Evolutionary conservation across 768 basidiomycete genomes (phyloP).

Genomic region (Candolleomyces eurysporus): DNA sequence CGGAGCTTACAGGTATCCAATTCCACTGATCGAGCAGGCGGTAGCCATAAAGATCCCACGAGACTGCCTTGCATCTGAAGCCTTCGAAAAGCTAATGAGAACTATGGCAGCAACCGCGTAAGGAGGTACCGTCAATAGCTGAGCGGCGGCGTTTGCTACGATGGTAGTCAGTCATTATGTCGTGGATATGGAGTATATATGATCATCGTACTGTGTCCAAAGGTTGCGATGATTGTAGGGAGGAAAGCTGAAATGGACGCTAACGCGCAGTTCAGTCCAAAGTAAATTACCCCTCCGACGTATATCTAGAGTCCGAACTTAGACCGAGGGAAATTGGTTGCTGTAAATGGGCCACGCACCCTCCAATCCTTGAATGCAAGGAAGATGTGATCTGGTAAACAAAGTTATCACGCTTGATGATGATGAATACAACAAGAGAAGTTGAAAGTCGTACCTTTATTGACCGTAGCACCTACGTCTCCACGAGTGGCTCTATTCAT

Average conservation of each 20-base stretch:
- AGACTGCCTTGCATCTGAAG: slow-evolving; percentile 65
- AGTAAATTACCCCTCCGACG: slow-evolving; percentile 69
- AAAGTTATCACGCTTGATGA: neutral
- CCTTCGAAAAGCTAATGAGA: slow-evolving; percentile 55
- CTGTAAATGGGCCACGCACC: slow-evolving; percentile 29
- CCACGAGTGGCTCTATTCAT: slow-evolving; percentile 66
- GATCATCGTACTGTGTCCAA: slow-evolving; percentile 60
- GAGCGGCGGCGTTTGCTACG: slow-evolving; percentile 61
- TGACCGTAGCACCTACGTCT: slow-evolving; percentile 62
- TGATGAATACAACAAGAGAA: neutral
- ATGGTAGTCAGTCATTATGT: slow-evolving; percentile 7
- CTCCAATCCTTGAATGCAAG: slow-evolving; percentile 74
- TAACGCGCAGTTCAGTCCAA: slow-evolving; percentile 72
- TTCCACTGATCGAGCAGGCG: slow-evolving; percentile 43
- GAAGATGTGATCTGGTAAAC: slow-evolving; percentile 50
- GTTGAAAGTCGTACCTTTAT: slow-evolving; percentile 44
- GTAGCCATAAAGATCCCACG: slow-evolving; percentile 50
- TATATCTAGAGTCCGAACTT: slow-evolving; percentile 47
- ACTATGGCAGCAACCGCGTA: slow-evolving; percentile 70
- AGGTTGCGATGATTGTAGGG: slow-evolving; percentile 75
- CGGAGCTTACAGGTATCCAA: slow-evolving; percentile 62
- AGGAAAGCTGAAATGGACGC: slow-evolving; percentile 83
- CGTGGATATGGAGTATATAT: neutral
- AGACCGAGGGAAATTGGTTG: neutral
- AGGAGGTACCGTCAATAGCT: slow-evolving; percentile 79